Evolutionary conservation across 2,329 filamentous ascomycete species (phyloP).

Genomic region (Colletotrichum tropicicola): DNA sequence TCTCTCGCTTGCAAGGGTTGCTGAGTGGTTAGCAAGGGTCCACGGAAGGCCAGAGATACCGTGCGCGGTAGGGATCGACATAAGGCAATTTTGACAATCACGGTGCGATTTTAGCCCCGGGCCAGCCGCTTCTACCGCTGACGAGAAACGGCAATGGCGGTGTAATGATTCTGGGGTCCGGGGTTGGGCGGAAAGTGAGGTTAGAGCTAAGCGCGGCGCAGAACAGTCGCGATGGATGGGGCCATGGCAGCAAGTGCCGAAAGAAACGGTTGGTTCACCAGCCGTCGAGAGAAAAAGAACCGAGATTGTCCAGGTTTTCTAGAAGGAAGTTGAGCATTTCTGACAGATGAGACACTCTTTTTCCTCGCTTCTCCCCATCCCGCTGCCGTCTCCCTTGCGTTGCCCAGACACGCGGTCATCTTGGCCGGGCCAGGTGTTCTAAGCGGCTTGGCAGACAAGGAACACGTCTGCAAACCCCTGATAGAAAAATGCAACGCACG

Average conservation of each 20-base stretch:
- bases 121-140: slow-evolving; percentile 2
- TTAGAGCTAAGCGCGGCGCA: too few relatives aligned
- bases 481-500: slow-evolving; percentile 11
- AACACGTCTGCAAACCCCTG: too few relatives aligned
- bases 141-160: neutral
- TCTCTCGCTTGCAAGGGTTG: slow-evolving; percentile 12
- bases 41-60: neutral
- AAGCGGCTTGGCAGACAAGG: slow-evolving; percentile 20
- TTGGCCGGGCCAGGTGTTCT: slow-evolving; percentile 6
- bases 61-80: slow-evolving; percentile 12
- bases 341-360: neutral
- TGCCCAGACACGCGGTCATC: slow-evolving; percentile 6
- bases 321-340: neutral
- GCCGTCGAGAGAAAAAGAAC: too few relatives aligned
- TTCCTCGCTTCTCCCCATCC: neutral
- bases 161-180: neutral
- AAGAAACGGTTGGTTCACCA: too few relatives aligned
- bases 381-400: neutral
- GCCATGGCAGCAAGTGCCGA: too few relatives aligned
- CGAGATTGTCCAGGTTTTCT: neutral
- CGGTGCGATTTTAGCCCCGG: neutral
- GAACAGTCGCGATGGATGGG: too few relatives aligned
- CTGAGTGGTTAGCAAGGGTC: neutral
- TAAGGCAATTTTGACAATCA: slow-evolving; percentile 1
- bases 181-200: neutral